Evolutionary conservation across 2,329 filamentous ascomycete species (phyloP).

Genomic region (Blastomyces emzantsi): DNA sequence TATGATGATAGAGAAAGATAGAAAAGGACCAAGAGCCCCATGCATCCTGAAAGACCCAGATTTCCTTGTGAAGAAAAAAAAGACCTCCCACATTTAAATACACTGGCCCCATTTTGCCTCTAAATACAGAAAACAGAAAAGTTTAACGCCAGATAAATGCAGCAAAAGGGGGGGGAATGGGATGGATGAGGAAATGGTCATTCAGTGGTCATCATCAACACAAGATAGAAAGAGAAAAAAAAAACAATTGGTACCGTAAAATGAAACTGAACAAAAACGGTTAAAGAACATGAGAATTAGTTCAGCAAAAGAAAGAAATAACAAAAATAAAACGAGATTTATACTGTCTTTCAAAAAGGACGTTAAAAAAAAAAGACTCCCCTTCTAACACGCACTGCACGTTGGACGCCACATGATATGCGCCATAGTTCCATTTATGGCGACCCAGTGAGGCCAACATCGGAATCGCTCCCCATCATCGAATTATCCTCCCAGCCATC

Average conservation of each 20-base stretch:
- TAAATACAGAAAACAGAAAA: background rate
- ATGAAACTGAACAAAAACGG: background rate
- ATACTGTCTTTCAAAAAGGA: background rate
- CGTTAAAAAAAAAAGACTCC: background rate
- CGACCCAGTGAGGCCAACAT: conserved; percentile 30
- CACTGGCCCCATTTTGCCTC: background rate
- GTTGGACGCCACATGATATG: background rate
- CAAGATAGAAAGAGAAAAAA: background rate
- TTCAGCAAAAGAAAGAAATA: background rate
- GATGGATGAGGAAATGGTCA: background rate
- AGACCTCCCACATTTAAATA: background rate
- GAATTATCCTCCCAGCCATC: conserved; percentile 38
- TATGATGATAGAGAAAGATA: background rate
- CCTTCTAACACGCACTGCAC: background rate
- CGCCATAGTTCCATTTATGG: conserved; percentile 21
- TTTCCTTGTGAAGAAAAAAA: background rate
- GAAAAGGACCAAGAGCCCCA: background rate
- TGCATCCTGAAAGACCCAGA: background rate
- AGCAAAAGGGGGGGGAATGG: background rate
- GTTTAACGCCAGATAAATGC: conserved; percentile 8
- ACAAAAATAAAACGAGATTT: background rate
- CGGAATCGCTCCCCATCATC: conserved; percentile 34
- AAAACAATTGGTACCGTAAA: background rate
- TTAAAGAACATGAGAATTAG: background rate
- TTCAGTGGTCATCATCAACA: conserved; percentile 1